These are phyloP conservation scores for Plenodomus tracheiphilus DNA, from an alignment of 2,329 filamentous ascomycete species.

Conservation along the genomic window DNA sequence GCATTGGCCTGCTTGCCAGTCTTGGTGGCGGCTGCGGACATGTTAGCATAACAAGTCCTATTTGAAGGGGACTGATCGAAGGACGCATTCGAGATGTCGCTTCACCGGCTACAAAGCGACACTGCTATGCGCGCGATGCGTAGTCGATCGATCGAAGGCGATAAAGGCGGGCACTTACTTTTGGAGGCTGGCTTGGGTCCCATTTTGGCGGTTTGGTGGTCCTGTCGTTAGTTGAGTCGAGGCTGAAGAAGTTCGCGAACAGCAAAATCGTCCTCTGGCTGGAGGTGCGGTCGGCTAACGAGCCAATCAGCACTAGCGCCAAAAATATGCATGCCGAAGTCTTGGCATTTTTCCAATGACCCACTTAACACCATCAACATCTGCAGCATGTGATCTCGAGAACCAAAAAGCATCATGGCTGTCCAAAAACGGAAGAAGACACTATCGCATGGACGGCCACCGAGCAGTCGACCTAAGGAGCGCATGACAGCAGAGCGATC, in stretches of 20 bases:
- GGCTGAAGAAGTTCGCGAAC: conserved; percentile 21
- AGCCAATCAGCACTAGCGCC: conserved; percentile 22
- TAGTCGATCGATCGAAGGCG: conserved; percentile 14
- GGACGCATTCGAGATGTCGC: conserved; percentile 24
- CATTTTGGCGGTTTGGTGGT: conserved; percentile 45
- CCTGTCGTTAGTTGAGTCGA: conserved; percentile 38
- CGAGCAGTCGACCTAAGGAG: conserved; percentile 31
- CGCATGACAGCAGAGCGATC: conserved; percentile 61
- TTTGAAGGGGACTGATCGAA: conserved; percentile 17
- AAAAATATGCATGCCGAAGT: conserved; percentile 10
- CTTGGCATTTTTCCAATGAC: conserved; percentile 14
- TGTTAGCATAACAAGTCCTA: conserved; percentile 29
- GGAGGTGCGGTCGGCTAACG: conserved; percentile 1
- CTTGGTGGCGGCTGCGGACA: conserved; percentile 61
- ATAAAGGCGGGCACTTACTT: conserved; percentile 32
- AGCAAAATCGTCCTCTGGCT: neutral
- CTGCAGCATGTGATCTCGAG: conserved; percentile 5
- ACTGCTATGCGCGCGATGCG: conserved; percentile 9
- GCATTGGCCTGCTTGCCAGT: conserved; percentile 75
- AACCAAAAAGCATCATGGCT: conserved; percentile 23
- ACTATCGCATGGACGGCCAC: conserved; percentile 41
- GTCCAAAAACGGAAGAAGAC: conserved; percentile 39
- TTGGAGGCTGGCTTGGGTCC: conserved; percentile 44
- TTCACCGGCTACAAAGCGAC: conserved; percentile 9
- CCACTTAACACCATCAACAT: neutral